Evolutionary conservation across 2,329 filamentous ascomycete genomes (phyloP), one percentile per base, ranked within the genome.

Genomic region (Sporothrix sp.): DNA sequence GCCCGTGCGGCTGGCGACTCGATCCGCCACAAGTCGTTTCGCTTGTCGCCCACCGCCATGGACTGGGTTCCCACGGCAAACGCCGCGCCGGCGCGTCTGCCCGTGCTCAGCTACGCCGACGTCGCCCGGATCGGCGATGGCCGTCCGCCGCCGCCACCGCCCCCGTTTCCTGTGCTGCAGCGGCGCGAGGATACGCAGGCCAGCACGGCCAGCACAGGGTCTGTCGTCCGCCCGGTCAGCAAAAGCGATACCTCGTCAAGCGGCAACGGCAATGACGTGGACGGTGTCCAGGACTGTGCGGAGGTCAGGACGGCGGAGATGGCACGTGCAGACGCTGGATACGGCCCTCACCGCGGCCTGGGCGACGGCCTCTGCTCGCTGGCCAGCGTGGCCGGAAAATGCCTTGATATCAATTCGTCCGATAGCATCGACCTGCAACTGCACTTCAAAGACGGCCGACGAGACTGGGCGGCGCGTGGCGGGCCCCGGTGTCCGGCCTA

Each of bases 81-180:
- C 5, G 33, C 45, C 1, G 33, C 46, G 1, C 33, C 46, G 20
- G 16, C 46, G 16, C 20, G 20, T 13, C 16, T 46, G 9, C 28
- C 43, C 5, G 18, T 20, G 7, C 45, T 43, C 13, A 54, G 49
- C 36, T 54, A 54, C 23, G 52, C 52, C 4, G 49, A 48, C 6
- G 52, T 54, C 36, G 52, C 50, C 18, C 42, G 20, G 11, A 30
- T 42, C 7, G 21, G 45, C 11, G 30, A 50, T 4, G 14, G 25
- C n/a, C 35, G 21, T 10, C 42, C 36, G 13, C 40, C 48, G 27
- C 44, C 36, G 4, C 40, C 43, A 20, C 44, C 36, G 4, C 40
- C 43, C 6, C 25, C 25, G 13, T 48, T 43, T 32, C 43, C 52
- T 10, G 18, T 46, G 4, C 6, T 39, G 2, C 8, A 14, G 7